A percentile compares a stretch with the other conserved stretches of the same genome.
Evolutionary conservation across 106 monocot genomes (phyloP).

Genomic region (Dendrobium officinale): DNA sequence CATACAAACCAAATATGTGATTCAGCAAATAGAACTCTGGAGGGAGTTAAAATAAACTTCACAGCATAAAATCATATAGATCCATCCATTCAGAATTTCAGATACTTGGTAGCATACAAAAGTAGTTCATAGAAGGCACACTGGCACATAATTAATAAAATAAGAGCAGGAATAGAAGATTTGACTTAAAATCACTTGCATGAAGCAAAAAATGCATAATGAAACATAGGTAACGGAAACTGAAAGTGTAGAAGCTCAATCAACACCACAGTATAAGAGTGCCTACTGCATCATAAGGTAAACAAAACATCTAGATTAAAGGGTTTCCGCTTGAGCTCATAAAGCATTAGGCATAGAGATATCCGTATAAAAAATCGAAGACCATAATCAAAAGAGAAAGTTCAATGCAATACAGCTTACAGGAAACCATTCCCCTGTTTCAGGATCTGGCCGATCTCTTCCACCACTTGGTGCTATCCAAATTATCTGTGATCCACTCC

Average conservation of each 20-base stretch:
- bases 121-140: background rate
- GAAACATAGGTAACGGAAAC: background rate
- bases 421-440: slow-evolving; percentile 74
- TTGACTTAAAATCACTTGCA: background rate
- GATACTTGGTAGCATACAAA: background rate
- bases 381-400: background rate
- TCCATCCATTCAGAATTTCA: background rate
- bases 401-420: slow-evolving; percentile 37
- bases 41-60: background rate
- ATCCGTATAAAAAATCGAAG: background rate
- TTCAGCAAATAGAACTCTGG: background rate
- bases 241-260: background rate
- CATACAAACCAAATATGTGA: background rate
- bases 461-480: slow-evolving; percentile 99
- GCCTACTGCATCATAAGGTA: background rate
- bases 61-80: background rate
- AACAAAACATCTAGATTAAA: background rate
- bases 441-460: slow-evolving; percentile 76
- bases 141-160: background rate
- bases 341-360: background rate
- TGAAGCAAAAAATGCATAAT: background rate
- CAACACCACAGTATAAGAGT: background rate
- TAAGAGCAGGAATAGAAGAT: background rate
- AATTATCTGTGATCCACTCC: slow-evolving; percentile 79
- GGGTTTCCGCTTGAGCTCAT: background rate